Percentiles rank a stretch among this genome's conserved stretches.
These are phyloP conservation scores for Lactarius trivialis DNA, from an alignment of 768 basidiomycete genomes.

Conservation along the genomic window DNA sequence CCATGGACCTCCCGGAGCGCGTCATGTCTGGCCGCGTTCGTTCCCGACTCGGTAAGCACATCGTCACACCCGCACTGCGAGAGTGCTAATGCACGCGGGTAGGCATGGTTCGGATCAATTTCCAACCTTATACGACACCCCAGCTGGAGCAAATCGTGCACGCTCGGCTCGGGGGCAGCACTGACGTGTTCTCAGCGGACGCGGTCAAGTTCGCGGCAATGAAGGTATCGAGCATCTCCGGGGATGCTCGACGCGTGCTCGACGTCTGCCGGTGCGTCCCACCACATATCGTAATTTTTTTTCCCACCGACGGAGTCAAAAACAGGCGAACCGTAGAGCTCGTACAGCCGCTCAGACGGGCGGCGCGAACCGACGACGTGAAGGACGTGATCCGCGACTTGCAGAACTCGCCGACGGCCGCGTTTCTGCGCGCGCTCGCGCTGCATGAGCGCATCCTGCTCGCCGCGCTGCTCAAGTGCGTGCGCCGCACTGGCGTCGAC, in stretches of 20 bases:
- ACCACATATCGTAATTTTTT: neutral
- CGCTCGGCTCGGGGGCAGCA: slow-evolving; percentile 58
- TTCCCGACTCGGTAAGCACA: slow-evolving; percentile 75
- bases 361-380: slow-evolving; percentile 66
- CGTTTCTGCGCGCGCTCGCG: slow-evolving; percentile 74
- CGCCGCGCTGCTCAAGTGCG: slow-evolving; percentile 73
- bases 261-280: slow-evolving; percentile 77
- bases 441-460: slow-evolving; percentile 88
- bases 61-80: neutral
- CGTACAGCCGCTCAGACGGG: slow-evolving; percentile 42
- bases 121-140: slow-evolving; percentile 74
- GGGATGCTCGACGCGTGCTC: slow-evolving; percentile 87
- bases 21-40: slow-evolving; percentile 89
- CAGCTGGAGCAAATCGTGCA: slow-evolving; percentile 83
- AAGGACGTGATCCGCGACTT: slow-evolving; percentile 73
- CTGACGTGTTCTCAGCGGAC: slow-evolving; percentile 53
- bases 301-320: neutral
- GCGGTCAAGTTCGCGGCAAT: slow-evolving; percentile 83
- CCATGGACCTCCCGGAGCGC: slow-evolving; percentile 95
- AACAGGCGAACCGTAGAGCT: slow-evolving; percentile 78
- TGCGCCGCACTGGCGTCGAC: slow-evolving; percentile 77
- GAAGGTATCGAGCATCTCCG: slow-evolving; percentile 73
- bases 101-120: slow-evolving; percentile 88
- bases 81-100: neutral
- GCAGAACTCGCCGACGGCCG: slow-evolving; percentile 87